phyloP scores from a whole-genome alignment of 2,329 filamentous ascomycete genomes.

The Xylaria hypoxylon region DNA sequence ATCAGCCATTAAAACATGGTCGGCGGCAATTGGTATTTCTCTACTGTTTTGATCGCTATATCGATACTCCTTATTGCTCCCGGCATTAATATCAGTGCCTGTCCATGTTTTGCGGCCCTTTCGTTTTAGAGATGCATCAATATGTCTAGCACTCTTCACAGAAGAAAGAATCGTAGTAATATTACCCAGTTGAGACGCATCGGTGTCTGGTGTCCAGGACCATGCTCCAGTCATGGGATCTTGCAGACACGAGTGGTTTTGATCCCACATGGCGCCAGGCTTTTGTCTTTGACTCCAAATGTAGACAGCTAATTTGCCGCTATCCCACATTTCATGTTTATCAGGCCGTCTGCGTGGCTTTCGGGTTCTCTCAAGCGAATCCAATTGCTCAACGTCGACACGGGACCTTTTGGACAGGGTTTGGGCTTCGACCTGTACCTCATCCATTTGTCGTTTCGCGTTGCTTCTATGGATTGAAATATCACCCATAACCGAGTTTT shows the following conservation, averaged over 20 bases:
- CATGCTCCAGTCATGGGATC: conserved; percentile 45
- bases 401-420: conserved; percentile 38
- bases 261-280: conserved; percentile 40
- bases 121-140: conserved; percentile 37
- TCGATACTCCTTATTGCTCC: neutral
- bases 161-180: conserved; percentile 44
- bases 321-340: conserved; percentile 45
- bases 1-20: neutral
- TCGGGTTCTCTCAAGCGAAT: conserved; percentile 42
- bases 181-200: conserved; percentile 21
- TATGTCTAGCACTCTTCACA: conserved; percentile 37
- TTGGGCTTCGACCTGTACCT: conserved; percentile 40
- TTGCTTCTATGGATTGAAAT: conserved; percentile 33
- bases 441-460: conserved; percentile 40
- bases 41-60: conserved; percentile 6
- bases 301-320: conserved; percentile 46
- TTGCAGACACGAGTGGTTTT: conserved; percentile 42
- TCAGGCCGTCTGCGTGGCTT: conserved; percentile 36
- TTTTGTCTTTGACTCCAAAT: conserved; percentile 48
- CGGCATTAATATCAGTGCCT: neutral
- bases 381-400: conserved; percentile 37
- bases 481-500: conserved; percentile 49
- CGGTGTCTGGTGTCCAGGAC: conserved; percentile 41
- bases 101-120: conserved; percentile 24
- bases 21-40: neutral